Evolutionary conservation across 495 filamentous ascomycete species (phyloP), one percentile per base, ranked within the genome.

Genomic region (Cudoniella acicularis): DNA sequence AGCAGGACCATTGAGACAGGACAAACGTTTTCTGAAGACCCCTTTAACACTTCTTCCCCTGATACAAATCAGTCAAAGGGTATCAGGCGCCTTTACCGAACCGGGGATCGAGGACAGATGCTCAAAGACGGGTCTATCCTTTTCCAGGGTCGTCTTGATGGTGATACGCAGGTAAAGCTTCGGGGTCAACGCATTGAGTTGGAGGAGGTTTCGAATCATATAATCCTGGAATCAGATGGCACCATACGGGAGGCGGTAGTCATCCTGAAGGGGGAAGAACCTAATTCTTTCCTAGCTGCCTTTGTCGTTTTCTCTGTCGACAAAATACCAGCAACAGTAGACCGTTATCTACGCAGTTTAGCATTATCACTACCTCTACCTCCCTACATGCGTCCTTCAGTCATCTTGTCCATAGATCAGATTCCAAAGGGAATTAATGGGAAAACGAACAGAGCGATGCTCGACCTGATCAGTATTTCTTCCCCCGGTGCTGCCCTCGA

Each of bases 131-230:
- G 76, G n/a, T 51, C 63, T 0, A 50, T 79, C 10, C 48, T 70
- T 10, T 57, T 70, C 6, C n/a, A 71, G 4, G 72, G 75, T 0
- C 69, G 77, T 13, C 73, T 68, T 3, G 66, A 66, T 1, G 75
- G 73, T 30, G 76, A 78, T 55, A 77, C 71, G 4, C 77, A 81
- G 60, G 60, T 83, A 41, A 84, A 85, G 56, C 41, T 85, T 2
- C 65, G 75, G 0, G 82, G 82, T 0, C 52, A 81, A 6, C 78
- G 81, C 0, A 74, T 83, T 10, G 79, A 85, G 3, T 56, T 85
- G 0, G 51, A 69, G 13, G 82, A 85, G 11, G 68, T 84, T 4
- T 79, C 81, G 59, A 20, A 16, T 1, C 57, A 60, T 9, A 66
- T 81, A 0, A 1, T 79, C 2, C 6, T 54, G 1, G 49, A 62